Evolutionary conservation across 352 stramenopile species (phyloP).

Genomic region (Globisporangium nunn): DNA sequence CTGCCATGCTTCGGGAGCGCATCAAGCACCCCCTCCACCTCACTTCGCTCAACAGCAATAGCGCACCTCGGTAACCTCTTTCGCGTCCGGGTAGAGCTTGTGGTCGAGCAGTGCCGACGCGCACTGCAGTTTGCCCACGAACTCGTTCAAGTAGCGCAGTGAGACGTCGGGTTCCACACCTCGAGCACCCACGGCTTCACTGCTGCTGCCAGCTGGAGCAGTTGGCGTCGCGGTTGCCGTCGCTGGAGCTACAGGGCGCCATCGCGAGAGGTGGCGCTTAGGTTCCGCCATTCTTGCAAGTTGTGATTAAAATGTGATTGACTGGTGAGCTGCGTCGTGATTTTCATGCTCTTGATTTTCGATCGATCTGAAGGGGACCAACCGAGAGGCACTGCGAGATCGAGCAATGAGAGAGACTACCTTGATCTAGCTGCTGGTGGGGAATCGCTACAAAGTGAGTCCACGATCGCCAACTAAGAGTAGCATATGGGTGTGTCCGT

Average conservation of each 20-base stretch:
- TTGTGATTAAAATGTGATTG: neutral
- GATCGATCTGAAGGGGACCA: no score
- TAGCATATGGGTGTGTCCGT: no score
- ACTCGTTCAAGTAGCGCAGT: slow-evolving; percentile 81
- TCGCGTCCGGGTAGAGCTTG: slow-evolving; percentile 71
- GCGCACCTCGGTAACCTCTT: slow-evolving; percentile 78
- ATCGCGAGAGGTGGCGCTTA: slow-evolving; percentile 29
- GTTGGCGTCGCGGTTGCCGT: no score
- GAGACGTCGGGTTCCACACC: slow-evolving; percentile 25
- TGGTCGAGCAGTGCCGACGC: slow-evolving; percentile 57
- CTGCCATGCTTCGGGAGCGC: no score
- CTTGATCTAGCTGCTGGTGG: no score
- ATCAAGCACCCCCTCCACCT: no score
- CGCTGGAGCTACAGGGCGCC: slow-evolving; percentile 9
- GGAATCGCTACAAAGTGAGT: no score
- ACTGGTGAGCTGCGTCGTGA: neutral
- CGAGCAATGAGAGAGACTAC: no score
- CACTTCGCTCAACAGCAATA: neutral
- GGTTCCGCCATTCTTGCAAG: slow-evolving; percentile 8
- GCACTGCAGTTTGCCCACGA: slow-evolving; percentile 75
- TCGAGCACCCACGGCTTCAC: neutral
- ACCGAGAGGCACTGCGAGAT: no score
- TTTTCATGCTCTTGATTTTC: neutral
- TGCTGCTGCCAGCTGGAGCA: slow-evolving; percentile 1
- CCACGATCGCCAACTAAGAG: no score